A percentile compares a stretch with the other conserved stretches of the same genome.
These are phyloP conservation scores for Malassezia arunalokei DNA, from an alignment of 1,284 basidiomycete genomes.

Conservation along the genomic window DNA sequence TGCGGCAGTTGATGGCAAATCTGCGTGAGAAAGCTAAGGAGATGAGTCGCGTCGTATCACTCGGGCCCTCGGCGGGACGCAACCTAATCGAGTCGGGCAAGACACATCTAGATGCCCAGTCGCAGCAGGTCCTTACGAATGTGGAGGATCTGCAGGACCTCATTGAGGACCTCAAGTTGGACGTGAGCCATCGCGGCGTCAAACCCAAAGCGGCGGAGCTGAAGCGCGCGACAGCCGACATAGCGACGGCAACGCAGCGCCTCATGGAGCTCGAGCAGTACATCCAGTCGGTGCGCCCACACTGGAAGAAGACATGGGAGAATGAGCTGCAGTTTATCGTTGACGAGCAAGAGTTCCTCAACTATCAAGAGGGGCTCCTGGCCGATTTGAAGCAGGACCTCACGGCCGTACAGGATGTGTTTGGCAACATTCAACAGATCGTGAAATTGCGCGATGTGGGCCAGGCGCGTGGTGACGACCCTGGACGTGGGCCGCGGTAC, in stretches of 20 bases:
- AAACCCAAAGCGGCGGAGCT: constrained; percentile 67
- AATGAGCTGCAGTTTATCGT: constrained; percentile 89
- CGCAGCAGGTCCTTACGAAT: constrained; percentile 77
- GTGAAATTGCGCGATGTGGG: constrained; percentile 28
- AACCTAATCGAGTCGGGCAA: constrained; percentile 84
- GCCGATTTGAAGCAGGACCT: constrained; percentile 39
- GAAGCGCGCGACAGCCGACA: constrained; percentile 62
- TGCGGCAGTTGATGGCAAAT: constrained; percentile 66
- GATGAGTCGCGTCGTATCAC: constrained; percentile 55
- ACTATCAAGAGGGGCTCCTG: constrained; percentile 42
- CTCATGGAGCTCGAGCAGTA: constrained; percentile 69
- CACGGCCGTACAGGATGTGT: constrained; percentile 37
- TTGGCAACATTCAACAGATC: constrained; percentile 43
- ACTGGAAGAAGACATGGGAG: constrained; percentile 98
- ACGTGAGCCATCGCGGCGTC: constrained; percentile 77
- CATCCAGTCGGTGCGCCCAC: constrained; percentile 77
- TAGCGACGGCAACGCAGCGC: constrained; percentile 60
- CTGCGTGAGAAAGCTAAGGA: constrained; percentile 70
- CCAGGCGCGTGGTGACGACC: constrained; percentile 13
- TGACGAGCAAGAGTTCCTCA: constrained; percentile 88
- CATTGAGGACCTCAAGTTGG: constrained; percentile 77
- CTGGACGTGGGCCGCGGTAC: constrained; percentile 15
- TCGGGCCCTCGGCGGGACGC: constrained; percentile 69
- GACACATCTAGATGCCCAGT: constrained; percentile 70
- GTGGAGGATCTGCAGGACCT: constrained; percentile 88